Base-by-base conservation (phyloP, 208 protist genomes). In the Naegleria fowleri region DNA sequence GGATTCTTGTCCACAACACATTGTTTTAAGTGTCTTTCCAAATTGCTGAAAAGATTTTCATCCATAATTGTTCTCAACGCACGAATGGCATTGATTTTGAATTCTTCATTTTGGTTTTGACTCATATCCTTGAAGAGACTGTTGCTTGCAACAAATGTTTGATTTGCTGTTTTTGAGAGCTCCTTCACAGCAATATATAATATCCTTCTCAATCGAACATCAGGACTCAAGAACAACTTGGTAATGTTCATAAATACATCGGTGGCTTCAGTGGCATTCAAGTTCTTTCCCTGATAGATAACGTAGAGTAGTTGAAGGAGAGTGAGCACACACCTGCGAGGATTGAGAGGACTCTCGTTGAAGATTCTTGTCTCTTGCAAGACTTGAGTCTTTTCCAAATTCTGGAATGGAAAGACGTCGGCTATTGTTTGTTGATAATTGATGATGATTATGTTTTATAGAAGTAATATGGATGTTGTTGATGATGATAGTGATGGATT, bases 181-280 rank as follows among this genome's bases (percentile, higher is more conserved):
- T 99, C 98, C 93, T 99, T 99, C 93, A 99, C 96, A 43, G 99
- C 92, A 4, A 99, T 93, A 93, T 99, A 99, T 88, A 99, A 95
- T 92, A 99, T 92, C 19, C 98, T 96, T 29, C 98, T 95, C 52
- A 99, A 96, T 90, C 89, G 33, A 90, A 97, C 95, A 93, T 99
- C 94, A 40, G 94, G 95, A 6, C 97, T 98, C 93, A 99, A 98
- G 91, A 99, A 98, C 39, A 99, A 95, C 94, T 99, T 99, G 16
- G 98, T 99, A 0, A 97, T 97, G 91, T 96, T 96, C 93, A 99
- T 99, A 95, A 99, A 99, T 84, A 99, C 90, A 88, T 98, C 96
- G 9, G 98, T 99, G 9, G 98, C 97, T 94, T 99, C 99, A 11
- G 87, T 95, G 76, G 94, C 94, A 9, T 96, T 97, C 59, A 99